Base-by-base conservation (phyloP, 768 basidiomycete genomes). In the Serendipita vermifera region DNA sequence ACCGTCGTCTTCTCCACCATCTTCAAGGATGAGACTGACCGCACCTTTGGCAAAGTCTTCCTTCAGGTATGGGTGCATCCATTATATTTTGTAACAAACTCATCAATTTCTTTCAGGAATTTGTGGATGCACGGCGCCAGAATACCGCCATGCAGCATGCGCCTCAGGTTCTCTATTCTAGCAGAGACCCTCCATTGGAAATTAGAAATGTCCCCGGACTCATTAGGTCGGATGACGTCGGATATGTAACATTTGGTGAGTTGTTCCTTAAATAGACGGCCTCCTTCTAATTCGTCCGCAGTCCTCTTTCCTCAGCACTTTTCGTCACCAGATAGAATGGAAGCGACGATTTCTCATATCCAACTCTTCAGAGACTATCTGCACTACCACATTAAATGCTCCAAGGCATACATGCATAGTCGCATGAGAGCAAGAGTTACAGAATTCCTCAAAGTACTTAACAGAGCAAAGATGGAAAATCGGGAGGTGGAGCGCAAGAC, bases 361-460 rank as follows among this genome's bases (percentile, higher is more conserved):
- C 90, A 97, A 67, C 74, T 94, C 24, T 98, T 99, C 85, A 81
- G 96, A 56, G 91, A 97, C 69, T 97, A 97, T 66, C 75, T 99
- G n/a, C 96, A 99, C 71, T 98, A 98, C 70, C 94, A 98, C 67
- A 96, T 99, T 77, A 98, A 94, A 65, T 93, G 91, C 67, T 92
- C 85, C 54, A 97, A 97, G 69, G 96, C 94, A 0, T 98, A 99
- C 71, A 94, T 99, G 90, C 94, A 98, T 70, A 93, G 90, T 2
- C 77, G 96, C 40, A 93, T 98, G 91, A 77, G 96, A 59, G 77
- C 85, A 63, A 82, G 96, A 7, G 96, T 96, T 11, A 80, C 86
- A 1, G 90, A 96, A 69, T 98, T 99, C 75, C 87, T 90, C 71
- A 91, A 91, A 69, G 82, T 99, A 54, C 70, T 99, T 65, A 98